These are phyloP conservation scores for Butyriboletus loyo DNA, from an alignment of 768 basidiomycete genomes.

Conservation along the genomic window DNA sequence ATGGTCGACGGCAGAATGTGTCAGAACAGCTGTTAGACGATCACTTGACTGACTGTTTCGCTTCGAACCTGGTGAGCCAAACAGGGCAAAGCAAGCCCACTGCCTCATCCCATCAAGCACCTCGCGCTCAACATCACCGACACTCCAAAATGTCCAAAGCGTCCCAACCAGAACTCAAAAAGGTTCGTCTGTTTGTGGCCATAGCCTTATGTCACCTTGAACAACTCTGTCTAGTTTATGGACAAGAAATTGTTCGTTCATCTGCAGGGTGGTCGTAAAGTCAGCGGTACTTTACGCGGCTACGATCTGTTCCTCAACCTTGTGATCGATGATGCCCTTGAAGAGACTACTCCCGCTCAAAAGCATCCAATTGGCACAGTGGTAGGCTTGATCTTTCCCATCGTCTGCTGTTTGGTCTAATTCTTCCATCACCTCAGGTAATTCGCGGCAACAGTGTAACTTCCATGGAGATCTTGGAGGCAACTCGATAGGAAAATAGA, in stretches of 20 bases:
- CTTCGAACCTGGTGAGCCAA: conserved; percentile 18
- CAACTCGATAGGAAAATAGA: conserved; percentile 37
- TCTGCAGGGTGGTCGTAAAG: conserved; percentile 92
- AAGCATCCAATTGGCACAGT: conserved; percentile 91
- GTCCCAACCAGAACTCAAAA: conserved; percentile 96
- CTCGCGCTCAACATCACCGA: not conserved
- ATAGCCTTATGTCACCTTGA: not conserved
- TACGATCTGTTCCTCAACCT: conserved; percentile 99
- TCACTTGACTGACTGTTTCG: not conserved
- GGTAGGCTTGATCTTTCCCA: conserved; percentile 47
- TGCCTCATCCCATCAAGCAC: not conserved
- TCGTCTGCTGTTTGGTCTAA: conserved; percentile 1
- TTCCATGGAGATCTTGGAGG: conserved; percentile 87
- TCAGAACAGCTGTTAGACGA: not conserved
- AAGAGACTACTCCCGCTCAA: conserved; percentile 87
- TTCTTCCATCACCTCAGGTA: conserved; percentile 51
- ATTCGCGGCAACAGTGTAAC: conserved; percentile 96
- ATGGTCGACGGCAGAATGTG: not conserved
- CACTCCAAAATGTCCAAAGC: conserved; percentile 76
- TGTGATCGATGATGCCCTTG: conserved; percentile 92
- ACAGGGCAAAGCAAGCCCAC: conserved; percentile 31
- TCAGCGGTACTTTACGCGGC: conserved; percentile 91
- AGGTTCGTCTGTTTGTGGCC: conserved; percentile 49
- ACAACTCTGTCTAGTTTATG: conserved; percentile 73
- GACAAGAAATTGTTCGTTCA: conserved; percentile 96